phyloP scores from a whole-genome alignment of 768 basidiomycete genomes.

The Tricholoma bakamatsutake region DNA sequence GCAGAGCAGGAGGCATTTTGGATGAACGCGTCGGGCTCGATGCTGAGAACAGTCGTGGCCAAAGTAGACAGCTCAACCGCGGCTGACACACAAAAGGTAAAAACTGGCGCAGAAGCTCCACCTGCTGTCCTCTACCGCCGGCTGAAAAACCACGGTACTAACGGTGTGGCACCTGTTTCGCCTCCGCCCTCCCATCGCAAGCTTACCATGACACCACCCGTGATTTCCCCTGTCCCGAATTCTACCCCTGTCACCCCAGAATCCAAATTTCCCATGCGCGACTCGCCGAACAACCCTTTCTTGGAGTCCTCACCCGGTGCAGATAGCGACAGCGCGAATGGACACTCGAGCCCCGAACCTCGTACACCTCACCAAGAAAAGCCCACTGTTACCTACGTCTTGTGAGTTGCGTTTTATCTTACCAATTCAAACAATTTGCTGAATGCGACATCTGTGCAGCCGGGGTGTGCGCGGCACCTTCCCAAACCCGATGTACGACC shows the following conservation, averaged over 20 bases:
- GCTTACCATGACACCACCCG: conserved; percentile 15
- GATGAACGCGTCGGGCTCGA: conserved; percentile 19
- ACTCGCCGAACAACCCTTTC: conserved; percentile 73
- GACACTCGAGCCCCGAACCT: conserved; percentile 23
- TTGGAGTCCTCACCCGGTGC: conserved; percentile 35
- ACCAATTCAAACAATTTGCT: neutral
- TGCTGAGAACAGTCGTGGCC: conserved; percentile 14
- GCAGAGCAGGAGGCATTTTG: conserved; percentile 50
- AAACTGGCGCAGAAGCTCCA: conserved; percentile 2
- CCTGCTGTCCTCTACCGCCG: conserved; percentile 33
- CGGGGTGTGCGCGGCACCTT: conserved; percentile 61
- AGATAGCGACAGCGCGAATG: conserved; percentile 27
- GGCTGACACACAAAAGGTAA: conserved; percentile 8
- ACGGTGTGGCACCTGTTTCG: conserved; percentile 42
- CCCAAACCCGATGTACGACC: conserved; percentile 58
- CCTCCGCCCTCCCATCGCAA: conserved; percentile 63
- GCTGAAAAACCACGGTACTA: conserved; percentile 20
- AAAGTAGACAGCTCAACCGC: conserved; percentile 15
- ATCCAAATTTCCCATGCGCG: conserved; percentile 36
- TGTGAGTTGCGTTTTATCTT: conserved; percentile 40
- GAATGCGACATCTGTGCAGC: conserved; percentile 30
- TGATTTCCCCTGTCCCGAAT: conserved; percentile 11
- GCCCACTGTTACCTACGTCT: conserved; percentile 65
- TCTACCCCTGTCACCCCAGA: conserved; percentile 38
- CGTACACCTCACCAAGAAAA: conserved; percentile 44